Evolutionary conservation across 2,329 filamentous ascomycete genomes (phyloP).

Genomic region (Magnaporthales sp.): DNA sequence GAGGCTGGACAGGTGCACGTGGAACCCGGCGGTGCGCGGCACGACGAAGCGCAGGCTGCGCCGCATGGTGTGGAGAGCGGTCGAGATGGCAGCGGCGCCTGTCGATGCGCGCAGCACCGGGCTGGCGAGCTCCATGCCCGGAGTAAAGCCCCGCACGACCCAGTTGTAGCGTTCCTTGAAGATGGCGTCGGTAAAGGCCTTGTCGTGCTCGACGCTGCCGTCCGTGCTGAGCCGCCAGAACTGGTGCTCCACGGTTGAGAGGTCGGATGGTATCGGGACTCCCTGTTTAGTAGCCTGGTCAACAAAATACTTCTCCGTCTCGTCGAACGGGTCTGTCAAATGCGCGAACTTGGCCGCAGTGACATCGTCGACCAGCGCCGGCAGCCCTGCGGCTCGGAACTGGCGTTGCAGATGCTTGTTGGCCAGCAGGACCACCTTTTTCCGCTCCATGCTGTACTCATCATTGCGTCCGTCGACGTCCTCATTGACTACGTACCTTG

Average conservation of each 20-base stretch:
- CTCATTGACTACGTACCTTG: neutral
- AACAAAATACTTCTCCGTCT: neutral
- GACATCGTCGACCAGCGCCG: neutral
- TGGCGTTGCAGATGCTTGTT: neutral
- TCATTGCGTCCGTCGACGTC: neutral
- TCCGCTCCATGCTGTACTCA: neutral
- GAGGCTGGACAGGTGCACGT: conserved; percentile 2
- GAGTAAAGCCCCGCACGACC: neutral
- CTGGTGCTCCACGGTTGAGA: neutral
- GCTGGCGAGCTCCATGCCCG: neutral
- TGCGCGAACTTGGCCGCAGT: neutral
- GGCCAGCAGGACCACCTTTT: neutral
- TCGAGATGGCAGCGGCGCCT: neutral
- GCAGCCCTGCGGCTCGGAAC: neutral
- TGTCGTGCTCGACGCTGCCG: neutral
- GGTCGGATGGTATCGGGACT: neutral
- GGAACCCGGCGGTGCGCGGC: neutral
- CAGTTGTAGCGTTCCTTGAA: neutral
- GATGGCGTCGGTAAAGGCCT: neutral
- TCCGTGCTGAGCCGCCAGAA: neutral
- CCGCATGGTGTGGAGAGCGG: neutral
- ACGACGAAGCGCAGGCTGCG: neutral
- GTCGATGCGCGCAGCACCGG: neutral
- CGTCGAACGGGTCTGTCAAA: neutral
- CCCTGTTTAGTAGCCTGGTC: neutral